A percentile compares a stretch with the other conserved stretches of the same genome.
These are phyloP conservation scores for Elsinoe ampelina DNA, from an alignment of 2,329 filamentous ascomycete species.

Conservation along the genomic window DNA sequence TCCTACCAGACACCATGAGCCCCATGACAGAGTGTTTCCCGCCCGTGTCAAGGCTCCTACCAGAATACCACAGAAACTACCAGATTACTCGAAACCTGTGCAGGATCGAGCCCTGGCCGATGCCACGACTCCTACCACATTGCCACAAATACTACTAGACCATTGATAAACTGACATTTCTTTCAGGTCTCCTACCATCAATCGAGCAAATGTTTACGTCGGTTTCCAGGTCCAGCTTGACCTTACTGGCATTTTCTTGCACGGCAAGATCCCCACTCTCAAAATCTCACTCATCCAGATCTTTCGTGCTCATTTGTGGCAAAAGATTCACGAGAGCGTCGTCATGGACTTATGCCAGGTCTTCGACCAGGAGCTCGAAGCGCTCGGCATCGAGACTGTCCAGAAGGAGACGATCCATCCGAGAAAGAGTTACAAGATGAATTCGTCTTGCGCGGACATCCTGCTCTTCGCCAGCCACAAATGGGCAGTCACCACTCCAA, in stretches of 20 bases:
- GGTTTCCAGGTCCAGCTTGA: slow-evolving; percentile 99
- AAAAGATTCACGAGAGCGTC: slow-evolving; percentile 97
- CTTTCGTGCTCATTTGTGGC: slow-evolving; percentile 98
- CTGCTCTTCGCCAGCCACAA: slow-evolving; percentile 95
- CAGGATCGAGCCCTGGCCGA: not conserved
- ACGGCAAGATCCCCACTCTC: slow-evolving; percentile 95
- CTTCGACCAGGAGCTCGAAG: slow-evolving; percentile 93
- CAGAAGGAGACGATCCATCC: slow-evolving; percentile 99
- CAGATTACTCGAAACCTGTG: too few relatives aligned
- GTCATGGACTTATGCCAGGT: slow-evolving; percentile 99
- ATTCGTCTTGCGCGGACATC: slow-evolving; percentile 96
- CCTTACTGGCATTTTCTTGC: slow-evolving; percentile 95
- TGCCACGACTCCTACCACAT: not conserved
- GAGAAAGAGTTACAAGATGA: slow-evolving; percentile 99
- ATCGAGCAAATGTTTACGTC: slow-evolving; percentile 93
- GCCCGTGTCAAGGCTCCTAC: too few relatives aligned
- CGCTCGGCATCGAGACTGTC: slow-evolving; percentile 90
- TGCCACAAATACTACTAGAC: not conserved
- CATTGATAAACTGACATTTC: not conserved
- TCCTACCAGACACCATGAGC: too few relatives aligned
- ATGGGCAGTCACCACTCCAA: slow-evolving; percentile 94
- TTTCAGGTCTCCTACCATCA: slow-evolving; percentile 44
- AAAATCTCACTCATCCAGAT: slow-evolving; percentile 99
- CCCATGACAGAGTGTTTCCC: too few relatives aligned
- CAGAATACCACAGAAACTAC: too few relatives aligned